These are phyloP conservation scores for Calocybe indica DNA, from an alignment of 768 basidiomycete genomes.

Conservation along the genomic window DNA sequence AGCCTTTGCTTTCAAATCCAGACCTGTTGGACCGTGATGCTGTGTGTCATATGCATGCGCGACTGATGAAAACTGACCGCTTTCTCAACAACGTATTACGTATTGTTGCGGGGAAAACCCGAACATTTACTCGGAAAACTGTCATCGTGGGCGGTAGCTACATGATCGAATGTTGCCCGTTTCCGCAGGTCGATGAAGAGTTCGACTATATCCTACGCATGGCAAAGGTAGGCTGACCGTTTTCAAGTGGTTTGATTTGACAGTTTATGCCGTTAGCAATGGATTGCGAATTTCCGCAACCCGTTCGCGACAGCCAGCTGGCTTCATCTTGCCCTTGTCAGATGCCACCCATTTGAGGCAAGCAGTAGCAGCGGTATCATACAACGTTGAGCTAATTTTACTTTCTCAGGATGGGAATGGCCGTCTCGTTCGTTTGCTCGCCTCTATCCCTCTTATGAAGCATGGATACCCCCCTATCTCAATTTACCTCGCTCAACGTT, in stretches of 20 bases:
- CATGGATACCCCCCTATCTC: slow-evolving; percentile 24
- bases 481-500: slow-evolving; percentile 14
- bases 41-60: slow-evolving; percentile 20
- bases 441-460: slow-evolving; percentile 23
- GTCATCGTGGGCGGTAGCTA: slow-evolving; percentile 17
- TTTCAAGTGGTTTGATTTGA: background rate
- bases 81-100: slow-evolving; percentile 10
- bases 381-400: background rate
- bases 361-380: slow-evolving; percentile 2
- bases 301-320: slow-evolving; percentile 25
- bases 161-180: slow-evolving; percentile 22
- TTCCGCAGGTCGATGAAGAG: slow-evolving; percentile 21
- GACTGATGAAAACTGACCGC: slow-evolving; percentile 21
- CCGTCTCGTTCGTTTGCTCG: slow-evolving; percentile 19
- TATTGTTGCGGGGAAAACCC: slow-evolving; percentile 18
- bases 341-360: slow-evolving; percentile 26
- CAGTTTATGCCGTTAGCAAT: slow-evolving; percentile 10
- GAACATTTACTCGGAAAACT: slow-evolving; percentile 18
- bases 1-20: slow-evolving; percentile 5
- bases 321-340: slow-evolving; percentile 20
- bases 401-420: slow-evolving; percentile 24
- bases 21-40: slow-evolving; percentile 9
- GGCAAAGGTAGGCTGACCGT: slow-evolving; percentile 15
- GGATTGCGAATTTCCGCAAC: slow-evolving; percentile 18
- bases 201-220: slow-evolving; percentile 21